Evolutionary conservation across 164 flowering plant species (phyloP).

Genomic region (Aristolochia californica): DNA sequence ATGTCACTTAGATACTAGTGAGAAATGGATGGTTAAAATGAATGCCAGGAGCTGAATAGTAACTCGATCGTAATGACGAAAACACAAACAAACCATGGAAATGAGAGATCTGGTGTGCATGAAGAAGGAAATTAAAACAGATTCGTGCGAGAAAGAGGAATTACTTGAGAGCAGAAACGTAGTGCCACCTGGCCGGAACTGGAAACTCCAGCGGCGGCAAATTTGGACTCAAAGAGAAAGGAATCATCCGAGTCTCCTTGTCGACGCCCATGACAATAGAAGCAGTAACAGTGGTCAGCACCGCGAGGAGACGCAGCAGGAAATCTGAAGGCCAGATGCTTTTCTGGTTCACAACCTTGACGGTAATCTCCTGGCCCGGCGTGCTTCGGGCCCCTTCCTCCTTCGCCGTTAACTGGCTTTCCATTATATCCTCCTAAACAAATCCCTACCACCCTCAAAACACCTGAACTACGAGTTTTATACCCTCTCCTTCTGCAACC

Average conservation of each 20-base stretch:
- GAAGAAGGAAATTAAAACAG: not conserved
- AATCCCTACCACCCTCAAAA: no score
- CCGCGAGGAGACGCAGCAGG: conserved; percentile 15
- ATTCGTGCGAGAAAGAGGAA: no score
- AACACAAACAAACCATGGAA: no score
- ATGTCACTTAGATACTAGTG: no score
- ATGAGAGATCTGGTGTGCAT: no score
- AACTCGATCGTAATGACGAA: no score
- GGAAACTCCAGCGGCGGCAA: conserved; percentile 19
- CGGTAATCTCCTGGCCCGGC: conserved; percentile 1
- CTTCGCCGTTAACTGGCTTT: not conserved
- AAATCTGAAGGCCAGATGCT: conserved; percentile 10
- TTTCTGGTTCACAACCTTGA: conserved; percentile 15
- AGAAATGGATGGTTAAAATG: no score
- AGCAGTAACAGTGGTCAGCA: conserved; percentile 14
- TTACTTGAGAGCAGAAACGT: conserved; percentile 30
- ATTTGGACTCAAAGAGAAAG: conserved; percentile 3
- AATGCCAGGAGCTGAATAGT: no score
- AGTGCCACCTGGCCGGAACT: conserved; percentile 30
- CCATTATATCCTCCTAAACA: not conserved
- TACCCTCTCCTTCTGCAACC: no score
- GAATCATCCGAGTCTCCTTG: conserved; percentile 19
- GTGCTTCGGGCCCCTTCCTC: not conserved
- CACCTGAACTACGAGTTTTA: no score
- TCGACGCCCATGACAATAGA: conserved; percentile 13